Percentiles rank a stretch among this genome's conserved stretches.
phyloP scores from a whole-genome alignment of 495 filamentous ascomycete genomes.

The Tricharina praecox region DNA sequence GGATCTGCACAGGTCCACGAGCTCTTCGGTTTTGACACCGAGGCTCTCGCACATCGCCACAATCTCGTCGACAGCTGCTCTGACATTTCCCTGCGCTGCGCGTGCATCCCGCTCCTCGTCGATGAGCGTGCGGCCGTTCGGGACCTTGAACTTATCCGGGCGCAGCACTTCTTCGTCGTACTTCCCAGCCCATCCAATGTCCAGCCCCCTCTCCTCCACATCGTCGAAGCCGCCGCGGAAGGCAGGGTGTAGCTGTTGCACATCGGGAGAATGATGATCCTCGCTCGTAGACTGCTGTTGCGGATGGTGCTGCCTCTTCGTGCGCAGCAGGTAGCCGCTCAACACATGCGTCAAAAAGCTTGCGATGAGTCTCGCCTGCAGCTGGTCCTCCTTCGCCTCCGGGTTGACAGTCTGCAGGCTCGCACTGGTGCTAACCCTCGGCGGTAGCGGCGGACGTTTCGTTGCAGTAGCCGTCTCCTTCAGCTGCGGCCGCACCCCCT shows the following conservation, averaged over 20 bases:
- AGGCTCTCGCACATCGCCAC: conserved; percentile 16
- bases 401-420: conserved; percentile 19
- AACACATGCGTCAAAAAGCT: conserved; percentile 73
- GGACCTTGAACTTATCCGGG: conserved; percentile 22
- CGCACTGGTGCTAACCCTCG: conserved; percentile 21
- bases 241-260: conserved; percentile 6
- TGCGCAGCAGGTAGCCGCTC: conserved; percentile 54
- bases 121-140: conserved; percentile 21
- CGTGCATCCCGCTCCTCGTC: conserved; percentile 22
- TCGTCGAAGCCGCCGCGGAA: conserved; percentile 17
- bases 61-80: conserved; percentile 20
- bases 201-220: conserved; percentile 41
- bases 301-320: conserved; percentile 7
- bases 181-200: conserved; percentile 59
- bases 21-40: conserved; percentile 34
- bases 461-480: conserved; percentile 7
- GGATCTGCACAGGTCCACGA: conserved; percentile 28
- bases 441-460: conserved; percentile 22
- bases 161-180: conserved; percentile 23
- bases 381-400: conserved; percentile 55
- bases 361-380: conserved; percentile 58
- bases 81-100: conserved; percentile 15
- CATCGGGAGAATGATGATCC: too few species aligned
- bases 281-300: not conserved
- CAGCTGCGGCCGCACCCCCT: conserved; percentile 18